Conservation (phyloP, 2,329 filamentous ascomycete genomes). For the Colletotrichum coccodes region DNA sequence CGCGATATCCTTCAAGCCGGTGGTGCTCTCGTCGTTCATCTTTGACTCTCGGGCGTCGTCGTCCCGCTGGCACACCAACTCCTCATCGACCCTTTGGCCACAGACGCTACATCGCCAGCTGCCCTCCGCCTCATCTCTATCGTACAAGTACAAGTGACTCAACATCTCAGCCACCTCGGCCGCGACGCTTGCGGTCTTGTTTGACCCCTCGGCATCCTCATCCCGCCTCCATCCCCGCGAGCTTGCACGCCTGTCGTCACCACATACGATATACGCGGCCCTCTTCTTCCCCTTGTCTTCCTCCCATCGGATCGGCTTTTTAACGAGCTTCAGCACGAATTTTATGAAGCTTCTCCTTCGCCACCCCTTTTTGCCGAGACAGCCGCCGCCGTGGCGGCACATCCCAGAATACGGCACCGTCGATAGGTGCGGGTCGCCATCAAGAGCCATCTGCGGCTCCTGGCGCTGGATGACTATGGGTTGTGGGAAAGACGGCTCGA, state of each 20-base stretch:
- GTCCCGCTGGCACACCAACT: neutral
- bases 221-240: neutral
- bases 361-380: neutral
- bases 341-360: neutral
- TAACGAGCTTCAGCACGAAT: neutral
- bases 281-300: neutral
- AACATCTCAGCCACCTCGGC: neutral
- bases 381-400: constrained; percentile 5
- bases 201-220: neutral
- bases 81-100: neutral
- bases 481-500: neutral
- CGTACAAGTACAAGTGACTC: neutral
- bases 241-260: neutral
- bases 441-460: neutral
- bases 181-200: neutral
- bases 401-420: neutral
- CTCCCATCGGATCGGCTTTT: neutral
- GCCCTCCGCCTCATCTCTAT: neutral
- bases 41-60: neutral
- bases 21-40: neutral
- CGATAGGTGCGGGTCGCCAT: neutral
- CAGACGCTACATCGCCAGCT: neutral
- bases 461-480: neutral
- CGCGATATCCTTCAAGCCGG: neutral
- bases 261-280: neutral